Evolutionary conservation across 768 basidiomycete species (phyloP).

Genomic region (Tricholoma flavovirens): DNA sequence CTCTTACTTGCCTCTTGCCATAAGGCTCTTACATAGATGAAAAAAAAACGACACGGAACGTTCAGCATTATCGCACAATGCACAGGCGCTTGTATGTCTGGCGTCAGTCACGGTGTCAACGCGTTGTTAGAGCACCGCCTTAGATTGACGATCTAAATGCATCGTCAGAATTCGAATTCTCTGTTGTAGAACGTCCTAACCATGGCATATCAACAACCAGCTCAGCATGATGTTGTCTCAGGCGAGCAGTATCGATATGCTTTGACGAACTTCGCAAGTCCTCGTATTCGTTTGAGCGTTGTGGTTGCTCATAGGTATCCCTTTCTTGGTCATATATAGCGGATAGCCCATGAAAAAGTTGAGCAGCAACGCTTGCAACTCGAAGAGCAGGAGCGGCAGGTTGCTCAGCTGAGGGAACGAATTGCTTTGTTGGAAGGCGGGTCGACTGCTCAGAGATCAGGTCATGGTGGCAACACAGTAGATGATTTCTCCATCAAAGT

Average conservation of each 20-base stretch:
- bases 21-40: too few relatives aligned
- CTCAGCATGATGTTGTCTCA: slow-evolving; percentile 36
- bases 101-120: background rate
- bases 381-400: slow-evolving; percentile 79
- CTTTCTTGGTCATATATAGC: slow-evolving; percentile 34
- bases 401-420: slow-evolving; percentile 63
- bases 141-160: background rate
- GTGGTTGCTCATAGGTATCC: background rate
- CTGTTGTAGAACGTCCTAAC: background rate
- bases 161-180: background rate
- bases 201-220: slow-evolving; percentile 25
- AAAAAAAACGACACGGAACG: too few relatives aligned
- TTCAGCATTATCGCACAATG: background rate
- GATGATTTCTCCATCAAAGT: slow-evolving; percentile 91
- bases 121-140: background rate
- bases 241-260: slow-evolving; percentile 79
- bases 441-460: slow-evolving; percentile 32
- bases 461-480: slow-evolving; percentile 56
- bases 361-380: slow-evolving; percentile 75
- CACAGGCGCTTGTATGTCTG: background rate
- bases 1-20: background rate
- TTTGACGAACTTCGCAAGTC: slow-evolving; percentile 71
- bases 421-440: slow-evolving; percentile 73
- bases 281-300: background rate
- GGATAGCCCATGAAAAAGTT: slow-evolving; percentile 85